phyloP scores from a whole-genome alignment of 140 eudicot genomes.

The Stevia rebaudiana region DNA sequence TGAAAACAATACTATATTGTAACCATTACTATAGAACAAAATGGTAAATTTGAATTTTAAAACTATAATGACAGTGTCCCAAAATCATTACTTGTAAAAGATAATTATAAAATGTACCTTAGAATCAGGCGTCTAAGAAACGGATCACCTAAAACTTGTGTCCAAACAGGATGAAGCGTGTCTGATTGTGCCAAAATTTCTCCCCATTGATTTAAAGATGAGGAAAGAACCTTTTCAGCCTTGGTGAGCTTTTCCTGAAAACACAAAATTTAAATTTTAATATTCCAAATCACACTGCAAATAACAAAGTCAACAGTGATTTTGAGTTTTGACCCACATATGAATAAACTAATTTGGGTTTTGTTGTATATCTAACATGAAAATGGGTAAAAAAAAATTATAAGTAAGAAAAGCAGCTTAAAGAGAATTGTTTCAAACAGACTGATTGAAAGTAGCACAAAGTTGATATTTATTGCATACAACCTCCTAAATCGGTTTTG shows the following conservation, averaged over 20 bases:
- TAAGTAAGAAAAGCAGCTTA: neutral
- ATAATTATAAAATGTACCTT: slow-evolving; percentile 40
- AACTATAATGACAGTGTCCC: neutral
- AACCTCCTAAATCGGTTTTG: neutral
- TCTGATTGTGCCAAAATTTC: slow-evolving; percentile 52
- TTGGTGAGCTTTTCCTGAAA: slow-evolving; percentile 58
- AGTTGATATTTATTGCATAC: neutral
- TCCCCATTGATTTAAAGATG: slow-evolving; percentile 61
- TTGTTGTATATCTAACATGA: neutral
- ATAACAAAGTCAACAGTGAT: neutral
- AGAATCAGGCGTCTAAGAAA: slow-evolving; percentile 78
- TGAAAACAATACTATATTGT: neutral
- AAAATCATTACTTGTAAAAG: slow-evolving; percentile 5
- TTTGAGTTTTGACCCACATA: neutral
- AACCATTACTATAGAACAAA: neutral
- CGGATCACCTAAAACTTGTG: slow-evolving; percentile 75
- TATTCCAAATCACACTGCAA: slow-evolving; percentile 7
- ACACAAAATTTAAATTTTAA: neutral
- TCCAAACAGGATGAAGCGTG: slow-evolving; percentile 73
- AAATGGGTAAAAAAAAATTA: neutral
- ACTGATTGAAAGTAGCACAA: neutral
- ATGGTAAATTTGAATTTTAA: neutral
- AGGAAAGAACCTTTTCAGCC: slow-evolving; percentile 61
- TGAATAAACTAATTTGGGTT: neutral
- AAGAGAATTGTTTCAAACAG: neutral